A percentile compares a stretch with the other conserved stretches of the same genome.
phyloP scores from a whole-genome alignment of 192 early-diverging fungal species.

The Coemansia sp. region DNA sequence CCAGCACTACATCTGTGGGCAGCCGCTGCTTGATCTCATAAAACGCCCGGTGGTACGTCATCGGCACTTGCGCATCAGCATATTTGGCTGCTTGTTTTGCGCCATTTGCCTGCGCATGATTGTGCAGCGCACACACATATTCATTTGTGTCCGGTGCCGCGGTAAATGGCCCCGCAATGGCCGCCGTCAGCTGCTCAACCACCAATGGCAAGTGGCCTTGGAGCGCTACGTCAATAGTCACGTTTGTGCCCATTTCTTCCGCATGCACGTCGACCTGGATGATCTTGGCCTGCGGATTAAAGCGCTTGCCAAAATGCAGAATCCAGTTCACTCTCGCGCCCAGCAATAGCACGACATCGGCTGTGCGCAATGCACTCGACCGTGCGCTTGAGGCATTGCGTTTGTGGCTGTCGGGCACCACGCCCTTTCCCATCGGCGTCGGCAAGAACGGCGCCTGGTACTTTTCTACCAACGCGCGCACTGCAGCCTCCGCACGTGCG shows the following conservation, averaged over 20 bases:
- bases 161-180: slow-evolving; percentile 23
- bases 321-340: slow-evolving; percentile 77
- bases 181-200: slow-evolving; percentile 54
- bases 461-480: slow-evolving; percentile 57
- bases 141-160: slow-evolving; percentile 10
- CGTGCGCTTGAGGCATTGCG: slow-evolving; percentile 65
- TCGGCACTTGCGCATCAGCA: slow-evolving; percentile 46
- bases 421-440: slow-evolving; percentile 72
- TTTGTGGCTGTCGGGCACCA: slow-evolving; percentile 63
- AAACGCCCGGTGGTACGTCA: slow-evolving; percentile 71
- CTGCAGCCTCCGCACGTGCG: slow-evolving; percentile 62
- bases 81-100: slow-evolving; percentile 46
- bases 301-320: slow-evolving; percentile 67
- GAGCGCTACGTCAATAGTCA: slow-evolving; percentile 52
- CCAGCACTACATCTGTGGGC: slow-evolving; percentile 57
- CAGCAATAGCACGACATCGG: slow-evolving; percentile 68
- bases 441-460: slow-evolving; percentile 68
- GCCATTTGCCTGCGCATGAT: slow-evolving; percentile 52
- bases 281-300: slow-evolving; percentile 56
- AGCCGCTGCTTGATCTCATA: slow-evolving; percentile 63
- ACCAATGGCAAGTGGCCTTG: slow-evolving; percentile 62
- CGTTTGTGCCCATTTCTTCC: slow-evolving; percentile 65
- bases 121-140: slow-evolving; percentile 25
- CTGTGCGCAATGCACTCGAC: slow-evolving; percentile 60
- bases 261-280: slow-evolving; percentile 71